Conservation (phyloP, 371 early-diverging fungal species). For the Saksenaea vasiformis region DNA sequence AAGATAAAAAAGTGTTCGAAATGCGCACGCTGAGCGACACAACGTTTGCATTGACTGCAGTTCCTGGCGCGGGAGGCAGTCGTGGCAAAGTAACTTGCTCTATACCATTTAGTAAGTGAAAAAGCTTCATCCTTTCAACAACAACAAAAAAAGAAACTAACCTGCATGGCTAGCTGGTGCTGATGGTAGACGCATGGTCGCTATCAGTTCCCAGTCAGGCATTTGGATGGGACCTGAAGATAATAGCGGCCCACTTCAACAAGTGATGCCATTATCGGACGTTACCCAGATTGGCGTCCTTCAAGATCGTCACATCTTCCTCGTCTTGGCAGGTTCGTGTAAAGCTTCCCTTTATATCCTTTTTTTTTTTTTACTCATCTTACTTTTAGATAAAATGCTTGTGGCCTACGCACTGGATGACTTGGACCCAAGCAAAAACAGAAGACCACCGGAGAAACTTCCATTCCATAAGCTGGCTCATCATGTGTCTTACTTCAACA, state of each 20-base stretch:
- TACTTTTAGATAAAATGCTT: constrained; percentile 68
- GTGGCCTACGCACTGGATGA: constrained; percentile 70
- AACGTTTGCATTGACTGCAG: constrained; percentile 26
- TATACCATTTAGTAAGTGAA: constrained; percentile 56
- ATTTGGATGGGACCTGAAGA: constrained; percentile 60
- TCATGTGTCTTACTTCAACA: constrained; percentile 72
- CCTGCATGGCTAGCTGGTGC: constrained; percentile 27
- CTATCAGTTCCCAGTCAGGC: constrained; percentile 83
- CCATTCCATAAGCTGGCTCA: constrained; percentile 56
- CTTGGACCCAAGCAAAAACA: constrained; percentile 49
- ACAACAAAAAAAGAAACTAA: background rate
- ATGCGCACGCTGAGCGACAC: constrained; percentile 49
- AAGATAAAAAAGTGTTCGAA: constrained; percentile 64
- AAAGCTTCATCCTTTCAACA: background rate
- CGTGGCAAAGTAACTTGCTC: constrained; percentile 70
- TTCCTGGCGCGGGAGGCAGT: constrained; percentile 11
- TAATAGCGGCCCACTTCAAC: constrained; percentile 31
- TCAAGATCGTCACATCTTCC: constrained; percentile 38
- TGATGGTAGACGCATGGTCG: constrained; percentile 60
- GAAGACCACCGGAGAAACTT: constrained; percentile 23
- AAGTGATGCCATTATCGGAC: constrained; percentile 33
- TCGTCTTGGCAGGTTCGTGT: constrained; percentile 29
- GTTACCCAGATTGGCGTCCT: constrained; percentile 46
- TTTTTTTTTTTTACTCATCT: background rate
- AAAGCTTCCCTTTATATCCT: background rate